These are phyloP conservation scores for Dimargaris verticillata DNA, from an alignment of 192 early-diverging fungal genomes.

Conservation along the genomic window DNA sequence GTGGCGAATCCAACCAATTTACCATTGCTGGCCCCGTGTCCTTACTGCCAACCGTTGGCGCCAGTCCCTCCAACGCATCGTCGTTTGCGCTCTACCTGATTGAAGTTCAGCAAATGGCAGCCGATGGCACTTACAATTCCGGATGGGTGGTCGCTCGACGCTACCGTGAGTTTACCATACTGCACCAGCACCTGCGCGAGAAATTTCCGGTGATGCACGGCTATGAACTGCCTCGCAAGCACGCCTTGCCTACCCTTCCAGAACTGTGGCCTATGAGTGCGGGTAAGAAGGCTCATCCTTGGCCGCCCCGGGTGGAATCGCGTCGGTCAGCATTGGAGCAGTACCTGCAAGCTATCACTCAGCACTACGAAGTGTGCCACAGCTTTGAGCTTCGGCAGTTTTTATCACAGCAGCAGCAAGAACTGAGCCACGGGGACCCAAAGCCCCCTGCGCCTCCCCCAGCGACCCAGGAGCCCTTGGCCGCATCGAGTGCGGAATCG, in stretches of 20 bases:
- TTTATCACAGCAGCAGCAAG: constrained; percentile 41
- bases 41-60: not conserved
- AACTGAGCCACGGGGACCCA: not conserved
- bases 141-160: constrained; percentile 65
- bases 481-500: not conserved
- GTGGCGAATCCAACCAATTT: not conserved
- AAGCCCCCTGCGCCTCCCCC: not conserved
- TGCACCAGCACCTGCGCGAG: constrained; percentile 54
- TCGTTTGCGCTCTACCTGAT: constrained; percentile 26
- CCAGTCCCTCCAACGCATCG: not conserved
- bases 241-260: constrained; percentile 46
- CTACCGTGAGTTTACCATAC: constrained; percentile 69
- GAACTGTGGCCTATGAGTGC: constrained; percentile 12
- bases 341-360: constrained; percentile 48
- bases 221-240: constrained; percentile 59
- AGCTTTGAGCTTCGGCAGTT: constrained; percentile 49
- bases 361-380: constrained; percentile 37
- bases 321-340: constrained; percentile 45
- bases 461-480: not conserved
- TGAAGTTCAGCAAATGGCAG: constrained; percentile 44
- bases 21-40: not conserved
- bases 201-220: constrained; percentile 37
- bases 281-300: not conserved
- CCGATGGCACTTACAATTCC: constrained; percentile 30
- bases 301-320: constrained; percentile 43